A percentile compares a stretch with the other conserved stretches of the same genome.
These are phyloP conservation scores for Excoecaria agallocha DNA, from an alignment of 345 rosid genomes.

Conservation along the genomic window DNA sequence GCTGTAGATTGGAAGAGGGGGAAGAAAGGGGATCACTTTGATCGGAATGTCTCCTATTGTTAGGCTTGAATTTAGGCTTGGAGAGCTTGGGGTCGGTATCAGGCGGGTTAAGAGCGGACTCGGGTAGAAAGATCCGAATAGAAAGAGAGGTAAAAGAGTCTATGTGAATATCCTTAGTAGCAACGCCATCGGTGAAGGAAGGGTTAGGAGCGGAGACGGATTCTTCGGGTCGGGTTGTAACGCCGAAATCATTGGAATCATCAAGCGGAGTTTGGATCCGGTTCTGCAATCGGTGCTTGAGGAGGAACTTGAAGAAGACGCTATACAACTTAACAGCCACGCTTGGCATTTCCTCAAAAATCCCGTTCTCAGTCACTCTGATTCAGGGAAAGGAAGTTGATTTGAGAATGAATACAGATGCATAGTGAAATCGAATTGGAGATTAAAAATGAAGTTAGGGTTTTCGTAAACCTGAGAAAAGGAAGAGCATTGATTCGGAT, in stretches of 20 bases:
- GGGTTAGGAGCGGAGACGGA: slow-evolving; percentile 49
- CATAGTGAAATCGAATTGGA: no score
- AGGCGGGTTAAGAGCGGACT: slow-evolving; percentile 65
- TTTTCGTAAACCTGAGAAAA: no score
- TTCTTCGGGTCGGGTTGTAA: slow-evolving; percentile 55
- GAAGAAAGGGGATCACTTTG: background rate
- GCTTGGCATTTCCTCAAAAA: slow-evolving; percentile 46
- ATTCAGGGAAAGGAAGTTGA: no score
- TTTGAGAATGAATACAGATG: no score
- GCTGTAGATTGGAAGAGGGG: no score
- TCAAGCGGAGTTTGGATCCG: slow-evolving; percentile 28
- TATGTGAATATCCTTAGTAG: slow-evolving; percentile 93
- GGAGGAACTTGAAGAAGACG: slow-evolving; percentile 58
- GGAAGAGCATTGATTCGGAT: no score
- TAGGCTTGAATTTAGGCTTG: slow-evolving; percentile 7
- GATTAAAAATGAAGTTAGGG: no score
- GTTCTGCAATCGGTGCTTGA: slow-evolving; percentile 47
- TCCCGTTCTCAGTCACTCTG: no score
- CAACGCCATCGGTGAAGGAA: slow-evolving; percentile 75
- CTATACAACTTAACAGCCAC: slow-evolving; percentile 55
- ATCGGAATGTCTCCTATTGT: background rate
- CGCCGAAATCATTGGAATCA: slow-evolving; percentile 40
- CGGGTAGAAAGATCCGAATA: slow-evolving; percentile 86
- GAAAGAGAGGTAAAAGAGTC: slow-evolving; percentile 80
- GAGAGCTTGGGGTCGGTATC: slow-evolving; percentile 40